phyloP scores from a whole-genome alignment of 805 yeast species.

The Ogataea salicorniae region DNA sequence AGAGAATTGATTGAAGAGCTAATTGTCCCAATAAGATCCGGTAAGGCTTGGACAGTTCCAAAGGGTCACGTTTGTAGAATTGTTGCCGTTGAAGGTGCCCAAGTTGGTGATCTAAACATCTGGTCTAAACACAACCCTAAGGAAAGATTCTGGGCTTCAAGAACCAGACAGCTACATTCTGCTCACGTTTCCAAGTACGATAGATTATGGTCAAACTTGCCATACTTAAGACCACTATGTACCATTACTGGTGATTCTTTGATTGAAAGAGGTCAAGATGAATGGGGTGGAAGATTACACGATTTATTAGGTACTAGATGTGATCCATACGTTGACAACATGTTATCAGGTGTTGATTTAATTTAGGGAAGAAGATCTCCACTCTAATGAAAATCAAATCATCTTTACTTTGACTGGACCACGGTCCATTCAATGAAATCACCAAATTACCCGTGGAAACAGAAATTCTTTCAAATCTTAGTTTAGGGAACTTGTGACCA shows the following conservation, averaged over 20 bases:
- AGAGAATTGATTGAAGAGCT: constrained; percentile 40
- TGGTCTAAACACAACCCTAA: constrained; percentile 60
- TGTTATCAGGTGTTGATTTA: constrained; percentile 56
- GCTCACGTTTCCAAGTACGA: constrained; percentile 59
- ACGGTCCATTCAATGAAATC: constrained; percentile 76
- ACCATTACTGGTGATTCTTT: constrained; percentile 61
- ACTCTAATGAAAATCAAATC: constrained; percentile 62
- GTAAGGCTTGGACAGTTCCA: constrained; percentile 59
- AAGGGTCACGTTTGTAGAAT: constrained; percentile 54
- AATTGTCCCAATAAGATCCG: constrained; percentile 49
- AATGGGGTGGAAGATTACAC: constrained; percentile 62
- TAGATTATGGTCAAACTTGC: constrained; percentile 60
- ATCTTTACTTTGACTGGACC: constrained; percentile 45
- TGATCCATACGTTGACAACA: constrained; percentile 63
- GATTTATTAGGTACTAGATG: constrained; percentile 66
- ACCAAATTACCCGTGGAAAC: constrained; percentile 80
- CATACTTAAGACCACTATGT: constrained; percentile 58
- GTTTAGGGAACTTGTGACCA: constrained; percentile 84
- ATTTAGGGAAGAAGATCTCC: constrained; percentile 62
- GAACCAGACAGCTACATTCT: constrained; percentile 61
- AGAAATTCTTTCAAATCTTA: constrained; percentile 80
- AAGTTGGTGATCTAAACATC: constrained; percentile 63
- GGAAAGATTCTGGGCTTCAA: constrained; percentile 65
- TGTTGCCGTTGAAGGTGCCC: constrained; percentile 65
- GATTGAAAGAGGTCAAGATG: constrained; percentile 50